A percentile compares a stretch with the other conserved stretches of the same genome.
phyloP scores from a whole-genome alignment of 2,329 filamentous ascomycete genomes.

The Phialophora macrospora region DNA sequence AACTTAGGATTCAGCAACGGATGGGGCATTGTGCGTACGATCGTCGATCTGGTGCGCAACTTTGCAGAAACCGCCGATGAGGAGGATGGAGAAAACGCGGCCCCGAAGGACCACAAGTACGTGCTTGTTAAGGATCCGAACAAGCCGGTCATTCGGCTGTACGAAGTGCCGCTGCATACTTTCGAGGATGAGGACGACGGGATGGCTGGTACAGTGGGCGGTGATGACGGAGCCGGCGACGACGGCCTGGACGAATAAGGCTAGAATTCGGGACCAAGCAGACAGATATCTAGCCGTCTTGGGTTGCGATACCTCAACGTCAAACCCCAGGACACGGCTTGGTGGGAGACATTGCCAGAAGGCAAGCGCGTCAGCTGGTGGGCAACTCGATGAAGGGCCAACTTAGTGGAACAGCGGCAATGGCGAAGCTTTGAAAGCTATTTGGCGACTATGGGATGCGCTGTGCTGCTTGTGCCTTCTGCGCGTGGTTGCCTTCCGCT shows the following conservation, averaged over 20 bases:
- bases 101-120: conserved; percentile 50
- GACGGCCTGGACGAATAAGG: conserved; percentile 57
- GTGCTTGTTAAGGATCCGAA: conserved; percentile 84
- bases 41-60: conserved; percentile 75
- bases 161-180: conserved; percentile 83
- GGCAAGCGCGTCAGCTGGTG: no score
- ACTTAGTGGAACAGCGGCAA: no score
- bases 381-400: no score
- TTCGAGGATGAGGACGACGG: conserved; percentile 87
- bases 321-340: no score
- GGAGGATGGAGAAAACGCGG: conserved; percentile 21
- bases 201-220: conserved; percentile 57
- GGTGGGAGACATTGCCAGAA: no score
- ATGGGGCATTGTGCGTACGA: conserved; percentile 98
- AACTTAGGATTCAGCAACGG: conserved; percentile 95
- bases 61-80: conserved; percentile 49
- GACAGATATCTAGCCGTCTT: no score
- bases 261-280: neutral
- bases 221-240: conserved; percentile 59
- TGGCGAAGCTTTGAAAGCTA: no score
- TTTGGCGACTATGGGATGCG: no score
- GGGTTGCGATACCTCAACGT: no score
- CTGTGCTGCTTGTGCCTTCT: neutral
- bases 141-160: conserved; percentile 91
- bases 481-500: neutral